Conservation (phyloP, 345 rosid genomes). For the Gossypium herbaceum region DNA sequence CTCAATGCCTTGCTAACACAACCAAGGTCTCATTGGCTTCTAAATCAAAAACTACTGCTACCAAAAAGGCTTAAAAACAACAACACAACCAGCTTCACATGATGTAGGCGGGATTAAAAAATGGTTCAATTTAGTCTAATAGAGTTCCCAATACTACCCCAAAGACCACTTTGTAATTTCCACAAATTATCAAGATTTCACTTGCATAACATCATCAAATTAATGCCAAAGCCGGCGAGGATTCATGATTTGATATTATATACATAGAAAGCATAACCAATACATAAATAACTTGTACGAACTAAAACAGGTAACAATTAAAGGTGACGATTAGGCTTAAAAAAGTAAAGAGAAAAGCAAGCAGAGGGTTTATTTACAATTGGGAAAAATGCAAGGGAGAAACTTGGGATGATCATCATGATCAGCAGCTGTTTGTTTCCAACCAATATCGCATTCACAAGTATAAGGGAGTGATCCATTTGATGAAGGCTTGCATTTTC, state of each 20-base stretch:
- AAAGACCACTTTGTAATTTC: neutral
- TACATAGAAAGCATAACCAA: neutral
- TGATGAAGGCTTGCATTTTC: conserved; percentile 51
- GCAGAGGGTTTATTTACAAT: conserved; percentile 45
- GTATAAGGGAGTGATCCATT: conserved; percentile 32
- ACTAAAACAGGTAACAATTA: neutral
- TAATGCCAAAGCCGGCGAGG: neutral
- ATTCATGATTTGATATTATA: neutral
- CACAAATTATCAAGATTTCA: neutral
- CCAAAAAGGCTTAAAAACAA: neutral
- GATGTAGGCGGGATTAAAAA: neutral
- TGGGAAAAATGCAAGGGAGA: conserved; percentile 84
- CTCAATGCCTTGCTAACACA: too few relatives aligned
- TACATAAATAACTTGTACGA: neutral
- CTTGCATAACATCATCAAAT: neutral
- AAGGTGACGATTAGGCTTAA: neutral
- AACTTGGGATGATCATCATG: conserved; percentile 39
- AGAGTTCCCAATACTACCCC: neutral
- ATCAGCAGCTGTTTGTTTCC: conserved; percentile 47
- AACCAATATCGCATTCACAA: conserved; percentile 70
- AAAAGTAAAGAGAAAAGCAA: conserved; percentile 15
- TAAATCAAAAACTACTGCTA: neutral
- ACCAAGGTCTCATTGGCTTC: too few relatives aligned
- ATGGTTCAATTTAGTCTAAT: neutral
- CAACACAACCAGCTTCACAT: neutral